Evolutionary conservation across 176 grass and related monocot species (phyloP).

Genomic region (Tuctoria greenei): DNA sequence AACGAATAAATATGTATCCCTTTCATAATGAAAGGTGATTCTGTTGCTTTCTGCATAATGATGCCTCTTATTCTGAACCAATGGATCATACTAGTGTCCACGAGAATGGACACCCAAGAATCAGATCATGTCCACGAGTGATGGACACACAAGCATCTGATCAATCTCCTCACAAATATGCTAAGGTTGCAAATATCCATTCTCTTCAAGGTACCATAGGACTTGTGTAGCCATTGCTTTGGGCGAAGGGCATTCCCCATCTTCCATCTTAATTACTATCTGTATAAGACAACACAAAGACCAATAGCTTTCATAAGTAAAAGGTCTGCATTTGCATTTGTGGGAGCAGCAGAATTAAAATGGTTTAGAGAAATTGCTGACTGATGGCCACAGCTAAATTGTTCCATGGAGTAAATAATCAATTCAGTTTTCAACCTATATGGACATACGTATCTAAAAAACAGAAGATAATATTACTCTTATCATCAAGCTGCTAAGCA

Average conservation of each 20-base stretch:
- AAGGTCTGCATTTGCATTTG: slow-evolving; percentile 8
- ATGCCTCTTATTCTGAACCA: slow-evolving; percentile 38
- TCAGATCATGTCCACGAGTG: slow-evolving; percentile 43
- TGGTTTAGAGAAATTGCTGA: not conserved
- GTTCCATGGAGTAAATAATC: slow-evolving; percentile 4
- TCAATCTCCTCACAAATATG: slow-evolving; percentile 10
- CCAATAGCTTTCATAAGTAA: not conserved
- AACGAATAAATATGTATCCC: not conserved
- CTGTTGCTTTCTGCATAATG: not conserved
- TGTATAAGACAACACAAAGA: slow-evolving; percentile 44
- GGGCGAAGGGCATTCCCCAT: slow-evolving; percentile 74
- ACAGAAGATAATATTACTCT: not conserved
- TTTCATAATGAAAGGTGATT: slow-evolving; percentile 1
- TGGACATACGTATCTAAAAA: not conserved
- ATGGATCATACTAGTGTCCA: slow-evolving; percentile 41
- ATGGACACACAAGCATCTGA: slow-evolving; percentile 43
- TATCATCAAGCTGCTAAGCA: slow-evolving; percentile 9
- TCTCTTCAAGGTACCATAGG: slow-evolving; percentile 64
- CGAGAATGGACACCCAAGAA: slow-evolving; percentile 48
- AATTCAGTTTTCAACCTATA: not conserved
- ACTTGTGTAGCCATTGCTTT: slow-evolving; percentile 82
- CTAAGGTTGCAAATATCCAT: slow-evolving; percentile 71
- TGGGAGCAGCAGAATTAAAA: not conserved
- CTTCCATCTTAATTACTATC: slow-evolving; percentile 68
- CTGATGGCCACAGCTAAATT: not conserved